Percentiles rank a stretch among this genome's conserved stretches.
Conservation (phyloP, 1,139 yeast species). For the Lodderomyces pseudojiufengensis region DNA sequence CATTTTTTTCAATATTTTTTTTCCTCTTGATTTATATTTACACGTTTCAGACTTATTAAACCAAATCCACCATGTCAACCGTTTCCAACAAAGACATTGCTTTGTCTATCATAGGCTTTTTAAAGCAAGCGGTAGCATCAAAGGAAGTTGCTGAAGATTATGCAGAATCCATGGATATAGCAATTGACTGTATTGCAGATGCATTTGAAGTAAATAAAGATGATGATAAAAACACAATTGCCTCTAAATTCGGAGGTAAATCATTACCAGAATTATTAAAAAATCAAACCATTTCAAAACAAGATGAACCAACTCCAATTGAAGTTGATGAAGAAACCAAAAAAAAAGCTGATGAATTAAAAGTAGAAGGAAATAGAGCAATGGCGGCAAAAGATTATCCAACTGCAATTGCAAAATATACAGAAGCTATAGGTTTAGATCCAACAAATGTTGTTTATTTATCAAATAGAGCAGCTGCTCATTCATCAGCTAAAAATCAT, state of each 20-base stretch:
- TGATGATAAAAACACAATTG: conserved; percentile 31
- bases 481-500: conserved; percentile 73
- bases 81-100: conserved; percentile 64
- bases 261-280: conserved; percentile 45
- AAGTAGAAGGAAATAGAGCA: conserved; percentile 84
- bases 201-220: conserved; percentile 70
- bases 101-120: conserved; percentile 68
- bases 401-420: conserved; percentile 70
- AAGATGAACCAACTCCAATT: conserved; percentile 14
- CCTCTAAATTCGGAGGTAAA: conserved; percentile 45
- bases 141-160: conserved; percentile 75
- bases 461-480: conserved; percentile 97
- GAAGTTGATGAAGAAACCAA: conserved; percentile 54
- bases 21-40: neutral
- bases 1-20: neutral
- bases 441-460: conserved; percentile 77
- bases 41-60: conserved; percentile 2
- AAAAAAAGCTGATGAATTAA: conserved; percentile 77
- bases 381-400: conserved; percentile 77
- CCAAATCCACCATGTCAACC: conserved; percentile 13
- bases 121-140: conserved; percentile 55
- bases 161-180: conserved; percentile 90
- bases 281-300: conserved; percentile 1
- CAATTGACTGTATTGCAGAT: conserved; percentile 87
- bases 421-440: conserved; percentile 73